A percentile compares a stretch with the other conserved stretches of the same genome.
Conservation (phyloP, 768 basidiomycete genomes). For the Krasilnikovozyma curviuscula region DNA sequence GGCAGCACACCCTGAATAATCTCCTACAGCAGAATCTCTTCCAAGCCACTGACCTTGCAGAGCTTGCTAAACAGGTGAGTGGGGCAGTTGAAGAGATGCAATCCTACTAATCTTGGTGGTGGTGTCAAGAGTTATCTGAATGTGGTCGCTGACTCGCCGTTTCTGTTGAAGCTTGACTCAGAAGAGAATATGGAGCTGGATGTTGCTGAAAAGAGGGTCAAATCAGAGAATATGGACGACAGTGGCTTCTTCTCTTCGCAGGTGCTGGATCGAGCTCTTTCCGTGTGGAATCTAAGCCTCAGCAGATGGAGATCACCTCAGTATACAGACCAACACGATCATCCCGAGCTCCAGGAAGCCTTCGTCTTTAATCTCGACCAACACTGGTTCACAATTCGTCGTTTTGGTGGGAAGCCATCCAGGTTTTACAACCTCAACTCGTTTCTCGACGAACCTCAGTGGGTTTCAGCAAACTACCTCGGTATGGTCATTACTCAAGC, state of each 20-base stretch:
- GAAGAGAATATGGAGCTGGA: slow-evolving; percentile 3
- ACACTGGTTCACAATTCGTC: slow-evolving; percentile 10
- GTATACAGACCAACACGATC: not conserved
- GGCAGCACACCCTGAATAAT: slow-evolving; percentile 11
- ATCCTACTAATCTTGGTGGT: too few species aligned
- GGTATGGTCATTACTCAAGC: slow-evolving; percentile 4
- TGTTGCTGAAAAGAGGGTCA: not conserved
- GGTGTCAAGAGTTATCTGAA: too few species aligned
- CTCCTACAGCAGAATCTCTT: slow-evolving; percentile 7
- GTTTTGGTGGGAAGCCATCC: not conserved
- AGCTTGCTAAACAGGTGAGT: slow-evolving; percentile 3
- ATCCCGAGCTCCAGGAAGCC: not conserved
- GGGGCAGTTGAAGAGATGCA: too few species aligned
- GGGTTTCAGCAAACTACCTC: slow-evolving; percentile 8
- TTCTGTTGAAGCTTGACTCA: too few species aligned
- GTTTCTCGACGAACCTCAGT: slow-evolving; percentile 1
- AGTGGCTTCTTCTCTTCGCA: not conserved
- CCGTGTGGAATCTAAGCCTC: slow-evolving; percentile 5
- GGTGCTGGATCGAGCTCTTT: slow-evolving; percentile 2
- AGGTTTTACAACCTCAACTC: slow-evolving; percentile 11
- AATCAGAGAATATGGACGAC: slow-evolving; percentile 7
- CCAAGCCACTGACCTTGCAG: slow-evolving; percentile 7
- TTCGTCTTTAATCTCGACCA: slow-evolving; percentile 7
- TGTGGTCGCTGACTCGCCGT: too few species aligned
- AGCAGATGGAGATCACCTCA: not conserved